Conservation (phyloP, 2,329 filamentous ascomycete genomes). For the Fusarium sp. region DNA sequence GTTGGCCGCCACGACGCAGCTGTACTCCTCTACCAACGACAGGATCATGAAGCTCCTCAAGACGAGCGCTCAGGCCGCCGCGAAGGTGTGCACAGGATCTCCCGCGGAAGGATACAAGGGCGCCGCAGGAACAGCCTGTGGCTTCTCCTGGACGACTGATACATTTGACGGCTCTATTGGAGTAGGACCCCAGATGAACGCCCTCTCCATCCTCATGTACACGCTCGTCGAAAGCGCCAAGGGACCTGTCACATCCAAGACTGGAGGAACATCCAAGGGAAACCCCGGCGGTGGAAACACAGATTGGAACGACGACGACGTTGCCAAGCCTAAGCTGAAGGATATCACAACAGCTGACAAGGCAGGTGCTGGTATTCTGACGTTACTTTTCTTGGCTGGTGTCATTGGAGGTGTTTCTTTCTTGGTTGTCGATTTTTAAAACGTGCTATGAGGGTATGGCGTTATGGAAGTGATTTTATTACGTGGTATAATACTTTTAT, state of each 20-base stretch:
- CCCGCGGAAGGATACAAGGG: constrained; percentile 61
- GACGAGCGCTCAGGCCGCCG: constrained; percentile 66
- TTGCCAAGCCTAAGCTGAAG: constrained; percentile 30
- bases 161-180: constrained; percentile 71
- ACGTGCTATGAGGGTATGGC: background rate
- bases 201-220: constrained; percentile 73
- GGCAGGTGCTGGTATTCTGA: constrained; percentile 69
- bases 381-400: constrained; percentile 63
- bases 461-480: constrained; percentile 7
- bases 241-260: constrained; percentile 64
- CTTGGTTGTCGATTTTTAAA: constrained; percentile 26
- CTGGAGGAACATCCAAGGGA: constrained; percentile 71
- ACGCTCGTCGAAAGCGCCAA: constrained; percentile 63
- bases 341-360: constrained; percentile 64
- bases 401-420: constrained; percentile 64
- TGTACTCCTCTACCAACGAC: constrained; percentile 66
- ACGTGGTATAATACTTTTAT: background rate
- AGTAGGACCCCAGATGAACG: constrained; percentile 79
- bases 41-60: constrained; percentile 65
- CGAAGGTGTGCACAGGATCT: constrained; percentile 64
- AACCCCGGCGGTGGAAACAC: constrained; percentile 61
- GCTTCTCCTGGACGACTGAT: constrained; percentile 72
- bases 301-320: constrained; percentile 48
- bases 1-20: constrained; percentile 67
- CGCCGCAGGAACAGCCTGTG: constrained; percentile 71